Conservation (phyloP, 2,329 filamentous ascomycete species). For the Whalleya microplaca region DNA sequence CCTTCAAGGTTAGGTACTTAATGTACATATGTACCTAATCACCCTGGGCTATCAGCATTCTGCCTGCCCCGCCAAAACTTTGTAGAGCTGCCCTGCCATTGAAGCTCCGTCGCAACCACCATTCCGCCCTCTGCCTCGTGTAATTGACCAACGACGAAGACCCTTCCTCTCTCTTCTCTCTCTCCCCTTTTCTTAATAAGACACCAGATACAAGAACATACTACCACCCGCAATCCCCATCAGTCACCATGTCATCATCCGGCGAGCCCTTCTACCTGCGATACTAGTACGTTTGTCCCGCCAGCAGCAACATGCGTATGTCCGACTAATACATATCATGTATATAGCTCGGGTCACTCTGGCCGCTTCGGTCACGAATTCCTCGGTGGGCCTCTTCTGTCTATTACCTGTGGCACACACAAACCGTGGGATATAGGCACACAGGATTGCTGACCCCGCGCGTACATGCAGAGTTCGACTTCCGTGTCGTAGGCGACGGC, state of each 20-base stretch:
- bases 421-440: neutral
- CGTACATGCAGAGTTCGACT: constrained; percentile 79
- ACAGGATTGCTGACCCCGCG: constrained; percentile 31
- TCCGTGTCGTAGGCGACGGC: constrained; percentile 88
- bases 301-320: neutral
- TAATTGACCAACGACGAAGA: too few relatives aligned
- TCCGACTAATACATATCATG: constrained; percentile 7
- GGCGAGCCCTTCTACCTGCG: constrained; percentile 92
- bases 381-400: constrained; percentile 65
- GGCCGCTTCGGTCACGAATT: constrained; percentile 98
- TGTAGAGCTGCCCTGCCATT: constrained; percentile 12
- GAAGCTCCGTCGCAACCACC: constrained; percentile 17
- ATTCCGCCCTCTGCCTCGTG: too few relatives aligned
- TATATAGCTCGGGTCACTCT: constrained; percentile 86
- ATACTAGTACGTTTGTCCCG: constrained; percentile 79
- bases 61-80: neutral
- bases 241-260: constrained; percentile 48
- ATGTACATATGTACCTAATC: too few relatives aligned
- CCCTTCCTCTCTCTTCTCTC: too few relatives aligned
- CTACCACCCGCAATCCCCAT: neutral
- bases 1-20: too few relatives aligned
- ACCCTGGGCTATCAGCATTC: too few relatives aligned
- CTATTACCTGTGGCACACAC: neutral
- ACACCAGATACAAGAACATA: neutral
- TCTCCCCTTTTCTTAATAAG: neutral